Evolutionary conservation across 352 stramenopile genomes (phyloP).

Genomic region (Plasmopara halstedii): DNA sequence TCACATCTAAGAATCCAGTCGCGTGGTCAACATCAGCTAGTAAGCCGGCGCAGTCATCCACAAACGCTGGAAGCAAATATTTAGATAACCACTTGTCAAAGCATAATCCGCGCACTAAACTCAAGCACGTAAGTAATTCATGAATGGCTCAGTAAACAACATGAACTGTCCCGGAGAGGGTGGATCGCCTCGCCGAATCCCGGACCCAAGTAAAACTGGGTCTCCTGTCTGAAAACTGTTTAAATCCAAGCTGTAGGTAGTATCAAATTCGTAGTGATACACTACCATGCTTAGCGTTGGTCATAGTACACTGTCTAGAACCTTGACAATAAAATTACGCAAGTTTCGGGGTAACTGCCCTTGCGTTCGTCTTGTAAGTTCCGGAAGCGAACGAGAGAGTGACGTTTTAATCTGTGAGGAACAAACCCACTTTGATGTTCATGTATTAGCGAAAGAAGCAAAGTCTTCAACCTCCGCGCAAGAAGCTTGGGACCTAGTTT

Average conservation of each 20-base stretch:
- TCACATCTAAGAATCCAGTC: neutral
- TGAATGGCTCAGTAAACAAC: constrained; percentile 6
- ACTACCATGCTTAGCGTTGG: constrained; percentile 3
- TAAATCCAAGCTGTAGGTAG: constrained; percentile 4
- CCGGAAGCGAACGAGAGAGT: neutral
- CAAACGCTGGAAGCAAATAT: constrained; percentile 1
- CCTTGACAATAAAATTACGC: constrained; percentile 5
- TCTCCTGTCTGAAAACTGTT: constrained; percentile 5
- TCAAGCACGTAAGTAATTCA: constrained; percentile 1
- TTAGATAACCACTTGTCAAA: neutral
- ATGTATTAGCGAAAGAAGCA: constrained; percentile 3
- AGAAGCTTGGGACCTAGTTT: constrained; percentile 7
- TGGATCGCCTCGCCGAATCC: constrained; percentile 12
- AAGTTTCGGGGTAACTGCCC: neutral
- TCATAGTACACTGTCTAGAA: neutral
- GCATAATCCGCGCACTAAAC: neutral
- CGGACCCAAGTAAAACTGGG: constrained; percentile 3
- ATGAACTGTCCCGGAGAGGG: constrained; percentile 14
- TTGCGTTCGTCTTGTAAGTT: neutral
- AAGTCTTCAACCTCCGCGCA: neutral
- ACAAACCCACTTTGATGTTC: constrained; percentile 9
- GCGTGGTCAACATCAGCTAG: constrained; percentile 1
- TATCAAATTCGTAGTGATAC: constrained; percentile 14
- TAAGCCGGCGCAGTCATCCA: constrained; percentile 7
- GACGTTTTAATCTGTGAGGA: neutral